Evolutionary conservation across 2,329 filamentous ascomycete species (phyloP).

Genomic region (Arthroderma sp.): DNA sequence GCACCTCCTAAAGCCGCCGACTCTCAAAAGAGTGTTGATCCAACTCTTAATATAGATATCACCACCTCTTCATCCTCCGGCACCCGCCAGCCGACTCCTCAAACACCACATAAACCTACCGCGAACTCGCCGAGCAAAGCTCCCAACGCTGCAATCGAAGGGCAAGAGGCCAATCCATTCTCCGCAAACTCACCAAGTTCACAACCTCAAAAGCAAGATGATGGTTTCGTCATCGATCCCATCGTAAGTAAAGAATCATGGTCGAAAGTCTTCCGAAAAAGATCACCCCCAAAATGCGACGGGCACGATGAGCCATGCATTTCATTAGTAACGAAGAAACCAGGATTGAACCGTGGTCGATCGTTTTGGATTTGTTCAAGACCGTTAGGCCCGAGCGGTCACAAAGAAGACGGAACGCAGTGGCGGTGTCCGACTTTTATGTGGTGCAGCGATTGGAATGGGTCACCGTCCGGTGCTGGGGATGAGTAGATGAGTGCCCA

Average conservation of each 20-base stretch:
- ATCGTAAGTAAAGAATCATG: constrained; percentile 68
- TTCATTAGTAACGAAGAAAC: constrained; percentile 71
- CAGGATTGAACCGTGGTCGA: constrained; percentile 63
- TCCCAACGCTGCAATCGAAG: background rate
- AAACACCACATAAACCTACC: background rate
- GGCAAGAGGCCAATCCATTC: background rate
- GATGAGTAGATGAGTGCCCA: background rate
- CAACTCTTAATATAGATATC: background rate
- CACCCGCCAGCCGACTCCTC: background rate
- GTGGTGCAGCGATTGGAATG: constrained; percentile 51
- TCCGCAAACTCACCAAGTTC: background rate
- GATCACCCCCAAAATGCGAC: constrained; percentile 65
- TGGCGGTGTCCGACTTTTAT: constrained; percentile 84
- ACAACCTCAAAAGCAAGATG: constrained; percentile 19
- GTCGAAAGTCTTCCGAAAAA: constrained; percentile 69
- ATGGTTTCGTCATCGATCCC: constrained; percentile 48
- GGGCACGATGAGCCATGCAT: constrained; percentile 75
- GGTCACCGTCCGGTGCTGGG: constrained; percentile 4
- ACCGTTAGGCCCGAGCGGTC: constrained; percentile 73
- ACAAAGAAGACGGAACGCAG: constrained; percentile 69
- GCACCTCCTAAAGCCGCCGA: background rate
- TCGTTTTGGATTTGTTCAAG: constrained; percentile 57
- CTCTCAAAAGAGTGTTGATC: no score
- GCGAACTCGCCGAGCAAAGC: background rate
- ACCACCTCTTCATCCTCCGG: background rate